Percentiles rank a stretch among this genome's conserved stretches.
Conservation (phyloP, 352 stramenopile species). For the Globisporangium middletonii region DNA sequence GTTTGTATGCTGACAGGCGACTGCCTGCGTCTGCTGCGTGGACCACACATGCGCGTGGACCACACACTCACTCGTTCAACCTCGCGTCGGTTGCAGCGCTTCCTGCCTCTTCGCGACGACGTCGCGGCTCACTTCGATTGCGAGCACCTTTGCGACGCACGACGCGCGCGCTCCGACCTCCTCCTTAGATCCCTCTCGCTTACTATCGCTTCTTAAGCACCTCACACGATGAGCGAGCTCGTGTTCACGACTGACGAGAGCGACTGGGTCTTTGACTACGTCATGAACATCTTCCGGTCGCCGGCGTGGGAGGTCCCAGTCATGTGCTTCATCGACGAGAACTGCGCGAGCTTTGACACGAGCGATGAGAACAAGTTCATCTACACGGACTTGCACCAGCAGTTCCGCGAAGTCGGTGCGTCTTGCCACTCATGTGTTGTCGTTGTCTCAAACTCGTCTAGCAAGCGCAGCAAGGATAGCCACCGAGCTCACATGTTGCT, state of each 20-base stretch:
- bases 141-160: too few species aligned
- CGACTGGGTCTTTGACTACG: slow-evolving; percentile 87
- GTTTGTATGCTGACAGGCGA: neutral
- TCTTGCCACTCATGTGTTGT: neutral
- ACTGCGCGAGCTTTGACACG: slow-evolving; percentile 86
- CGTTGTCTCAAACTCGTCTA: too few species aligned
- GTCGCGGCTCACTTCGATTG: too few species aligned
- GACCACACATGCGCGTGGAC: too few species aligned
- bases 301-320: slow-evolving; percentile 82
- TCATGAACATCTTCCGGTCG: slow-evolving; percentile 85
- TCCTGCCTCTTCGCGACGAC: too few species aligned
- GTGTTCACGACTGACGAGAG: slow-evolving; percentile 58
- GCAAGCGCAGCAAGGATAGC: neutral
- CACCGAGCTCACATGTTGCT: neutral
- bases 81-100: too few species aligned
- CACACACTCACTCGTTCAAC: too few species aligned
- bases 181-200: too few species aligned
- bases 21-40: too few species aligned
- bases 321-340: slow-evolving; percentile 89
- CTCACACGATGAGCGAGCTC: slow-evolving; percentile 11
- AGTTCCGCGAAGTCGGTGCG: slow-evolving; percentile 70
- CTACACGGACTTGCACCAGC: slow-evolving; percentile 78
- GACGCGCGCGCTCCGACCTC: too few species aligned
- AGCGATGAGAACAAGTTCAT: slow-evolving; percentile 88
- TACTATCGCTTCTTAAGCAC: too few species aligned